Evolutionary conservation across 108 stramenopile genomes (phyloP), one percentile per base, ranked within the genome.

Genomic region (Stephanodiscus minutulus): DNA sequence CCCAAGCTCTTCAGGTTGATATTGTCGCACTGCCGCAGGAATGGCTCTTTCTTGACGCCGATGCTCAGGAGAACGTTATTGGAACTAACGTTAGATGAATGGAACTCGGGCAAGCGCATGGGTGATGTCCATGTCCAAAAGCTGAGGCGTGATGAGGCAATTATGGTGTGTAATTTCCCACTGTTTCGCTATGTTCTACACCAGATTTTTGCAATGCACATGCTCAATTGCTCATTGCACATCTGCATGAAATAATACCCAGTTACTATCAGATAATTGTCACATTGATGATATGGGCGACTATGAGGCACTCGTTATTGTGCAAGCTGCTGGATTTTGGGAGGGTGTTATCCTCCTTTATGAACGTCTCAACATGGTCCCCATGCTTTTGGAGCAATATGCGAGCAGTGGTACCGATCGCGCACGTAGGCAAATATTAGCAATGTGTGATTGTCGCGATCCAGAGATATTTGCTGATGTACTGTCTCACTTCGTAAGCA

Each of bases 41-140:
- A 86, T 68, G 89, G 86, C 49, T 91, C 87, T 71, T 64, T 66
- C 2, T 66, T 95, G 56, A 87, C 86, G 8, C 90, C 91, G 13
- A 85, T 80, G 27, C 74, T 95, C n/a, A 76, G 87, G 56, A 74
- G 91, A 27, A 90, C 88, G 6, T 66, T 91, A 62, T 72, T 95
- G 47, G 93, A 95, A 65, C 65, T 95, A 50, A 92, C 91, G 31
- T 73, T 95, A 60, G 87, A 83, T 33, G 93, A 95, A 76, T 95
- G 93, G 93, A 90, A 90, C 43, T 66, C 81, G 12, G 88, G 87
- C 44, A 90, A 90, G 47, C 74, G 89, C 5, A 82, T 78, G 1
- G 89, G 89, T 13, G 93, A 95, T 70, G 79, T 70, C 10, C 87
- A 90, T 31, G 79, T 70, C 11, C 88, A 89, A 56, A 91, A 86